Evolutionary conservation across 1,139 yeast genomes (phyloP).

Genomic region (Suhomyces wounanorum): DNA sequence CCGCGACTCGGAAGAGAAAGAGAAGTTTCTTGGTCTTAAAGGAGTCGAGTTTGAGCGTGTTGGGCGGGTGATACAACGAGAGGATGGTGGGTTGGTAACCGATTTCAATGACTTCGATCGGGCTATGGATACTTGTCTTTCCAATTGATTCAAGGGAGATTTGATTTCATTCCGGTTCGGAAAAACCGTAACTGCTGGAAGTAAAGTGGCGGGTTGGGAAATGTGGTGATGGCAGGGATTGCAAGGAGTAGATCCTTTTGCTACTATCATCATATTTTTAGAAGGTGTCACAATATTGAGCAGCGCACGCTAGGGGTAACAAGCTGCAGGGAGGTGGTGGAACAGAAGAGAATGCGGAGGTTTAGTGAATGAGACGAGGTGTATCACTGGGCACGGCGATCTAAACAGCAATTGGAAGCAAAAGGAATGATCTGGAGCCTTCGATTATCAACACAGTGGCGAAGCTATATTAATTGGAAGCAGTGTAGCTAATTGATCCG

Average conservation of each 20-base stretch:
- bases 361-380: not conserved
- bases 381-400: not conserved
- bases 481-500: too few species aligned
- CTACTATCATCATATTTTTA: conserved; percentile 12
- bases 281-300: conserved; percentile 8
- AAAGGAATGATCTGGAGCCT: not conserved
- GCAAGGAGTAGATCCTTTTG: conserved; percentile 5
- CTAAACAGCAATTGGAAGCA: not conserved
- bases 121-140: conserved; percentile 18
- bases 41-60: conserved; percentile 9
- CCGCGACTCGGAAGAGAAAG: not conserved
- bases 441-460: too few species aligned
- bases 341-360: not conserved
- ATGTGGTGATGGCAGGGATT: conserved; percentile 1
- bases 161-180: conserved; percentile 9
- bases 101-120: conserved; percentile 13
- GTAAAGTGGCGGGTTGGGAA: not conserved
- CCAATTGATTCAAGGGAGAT: conserved; percentile 18
- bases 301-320: conserved; percentile 6
- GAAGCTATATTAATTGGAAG: too few species aligned
- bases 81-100: conserved; percentile 1
- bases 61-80: not conserved
- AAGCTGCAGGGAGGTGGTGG: not conserved
- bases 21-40: not conserved
- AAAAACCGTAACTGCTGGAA: conserved; percentile 1